Percentiles rank a stretch among this genome's conserved stretches.
These are phyloP conservation scores for Petrea volubilis DNA, from an alignment of 257 asterid species.

Conservation along the genomic window DNA sequence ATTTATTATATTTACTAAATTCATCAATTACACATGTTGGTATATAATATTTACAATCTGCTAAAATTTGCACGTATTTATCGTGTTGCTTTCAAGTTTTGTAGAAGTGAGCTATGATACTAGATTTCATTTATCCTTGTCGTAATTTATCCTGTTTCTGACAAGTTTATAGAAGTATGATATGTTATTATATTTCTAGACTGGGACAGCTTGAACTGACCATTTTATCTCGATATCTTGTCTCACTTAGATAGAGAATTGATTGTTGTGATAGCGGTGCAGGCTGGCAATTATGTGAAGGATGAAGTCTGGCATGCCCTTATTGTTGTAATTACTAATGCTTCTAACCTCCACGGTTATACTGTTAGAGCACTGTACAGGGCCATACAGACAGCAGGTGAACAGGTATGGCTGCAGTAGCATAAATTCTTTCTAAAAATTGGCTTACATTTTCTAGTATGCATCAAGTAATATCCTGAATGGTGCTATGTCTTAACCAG, in stretches of 20 bases:
- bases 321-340: slow-evolving; percentile 84
- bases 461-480: slow-evolving; percentile 9
- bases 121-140: not conserved
- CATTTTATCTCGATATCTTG: slow-evolving; percentile 4
- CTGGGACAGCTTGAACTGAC: slow-evolving; percentile 8
- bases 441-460: not conserved
- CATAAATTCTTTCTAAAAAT: slow-evolving; percentile 10
- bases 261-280: slow-evolving; percentile 35
- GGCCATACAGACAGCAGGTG: slow-evolving; percentile 69
- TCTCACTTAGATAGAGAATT: slow-evolving; percentile 14
- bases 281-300: slow-evolving; percentile 95
- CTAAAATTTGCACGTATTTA: not conserved
- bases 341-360: slow-evolving; percentile 90
- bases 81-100: slow-evolving; percentile 5
- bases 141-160: not conserved
- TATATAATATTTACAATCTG: not conserved
- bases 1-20: not conserved
- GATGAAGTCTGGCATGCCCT: slow-evolving; percentile 99
- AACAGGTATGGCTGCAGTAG: slow-evolving; percentile 60
- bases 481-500: slow-evolving; percentile 42
- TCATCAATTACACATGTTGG: not conserved
- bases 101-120: not conserved
- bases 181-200: slow-evolving; percentile 5
- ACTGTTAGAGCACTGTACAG: slow-evolving; percentile 79
- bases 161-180: not conserved